These are phyloP conservation scores for Zopfia rhizophila DNA, from an alignment of 2,329 filamentous ascomycete species.

Conservation along the genomic window DNA sequence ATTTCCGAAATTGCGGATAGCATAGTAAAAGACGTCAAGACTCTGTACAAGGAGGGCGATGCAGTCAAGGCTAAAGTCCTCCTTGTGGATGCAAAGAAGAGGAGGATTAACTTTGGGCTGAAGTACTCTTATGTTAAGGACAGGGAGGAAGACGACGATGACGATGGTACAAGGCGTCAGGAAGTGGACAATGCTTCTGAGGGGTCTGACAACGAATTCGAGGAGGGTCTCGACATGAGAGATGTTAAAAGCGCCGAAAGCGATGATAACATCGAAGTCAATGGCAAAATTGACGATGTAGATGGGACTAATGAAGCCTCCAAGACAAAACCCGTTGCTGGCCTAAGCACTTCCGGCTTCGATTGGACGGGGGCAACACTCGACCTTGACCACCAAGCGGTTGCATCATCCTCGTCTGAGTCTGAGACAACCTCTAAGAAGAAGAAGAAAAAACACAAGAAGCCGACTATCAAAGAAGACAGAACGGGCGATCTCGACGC, in stretches of 20 bases:
- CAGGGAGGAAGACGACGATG: constrained; percentile 55
- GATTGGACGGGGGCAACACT: constrained; percentile 81
- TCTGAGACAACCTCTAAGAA: constrained; percentile 62
- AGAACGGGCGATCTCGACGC: constrained; percentile 91
- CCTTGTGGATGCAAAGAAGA: constrained; percentile 77
- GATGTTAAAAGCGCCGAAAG: constrained; percentile 51
- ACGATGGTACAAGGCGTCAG: constrained; percentile 59
- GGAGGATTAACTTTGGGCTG: constrained; percentile 86
- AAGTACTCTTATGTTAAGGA: constrained; percentile 91
- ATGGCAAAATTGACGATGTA: constrained; percentile 49
- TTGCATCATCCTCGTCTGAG: constrained; percentile 63
- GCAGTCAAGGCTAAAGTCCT: constrained; percentile 91
- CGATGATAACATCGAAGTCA: constrained; percentile 36
- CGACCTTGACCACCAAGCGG: constrained; percentile 64
- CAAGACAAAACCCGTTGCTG: constrained; percentile 51
- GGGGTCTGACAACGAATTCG: constrained; percentile 47
- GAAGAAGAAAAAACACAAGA: constrained; percentile 80
- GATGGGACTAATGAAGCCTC: constrained; percentile 31
- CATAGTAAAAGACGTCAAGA: constrained; percentile 82
- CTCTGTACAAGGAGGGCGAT: constrained; percentile 90
- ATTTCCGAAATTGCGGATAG: constrained; percentile 91
- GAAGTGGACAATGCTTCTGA: constrained; percentile 53
- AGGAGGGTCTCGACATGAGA: constrained; percentile 57
- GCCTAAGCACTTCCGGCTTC: constrained; percentile 79
- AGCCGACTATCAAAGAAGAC: constrained; percentile 83